Base-by-base conservation (phyloP, 2,329 filamentous ascomycete genomes). In the Aspergillus neoniger region DNA sequence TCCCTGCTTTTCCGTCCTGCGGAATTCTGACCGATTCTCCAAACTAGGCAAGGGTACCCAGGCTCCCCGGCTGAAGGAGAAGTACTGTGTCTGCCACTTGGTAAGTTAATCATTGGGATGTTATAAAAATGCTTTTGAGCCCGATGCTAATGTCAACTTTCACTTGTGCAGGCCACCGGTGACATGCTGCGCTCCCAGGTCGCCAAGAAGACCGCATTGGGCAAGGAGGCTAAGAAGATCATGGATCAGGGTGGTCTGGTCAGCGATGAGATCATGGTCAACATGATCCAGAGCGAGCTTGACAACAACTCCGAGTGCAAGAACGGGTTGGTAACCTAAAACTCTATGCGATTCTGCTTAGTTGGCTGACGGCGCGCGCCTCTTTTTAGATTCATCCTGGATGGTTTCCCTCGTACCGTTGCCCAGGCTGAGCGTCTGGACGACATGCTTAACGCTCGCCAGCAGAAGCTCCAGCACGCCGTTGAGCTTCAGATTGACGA, bases 111-210 rank as follows among this genome's bases (percentile, higher is more conserved):
- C 50, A 41, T 7, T 25, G 49, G 51, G 17, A 52, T 39, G 58
- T 17, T 14, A 9, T 38, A 14, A 25, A 14, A n/a, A 39, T 21
- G 21, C 7, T 25, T 6, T 21, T 9, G 17, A 23, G 43, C 32
- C 32, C 58, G 15, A 58, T 41, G 21, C 54, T 55, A 44, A 58
- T 59, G 58, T 57, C 43, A 21, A 36, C 1, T 61, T 59, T 60
- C 67, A 52, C 50, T 41, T 25, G 51, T 64, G 54, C 72, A 97
- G 93, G 95, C 95, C 66, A 99, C 95, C 62, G 95, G 95, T 78
- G 95, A 99, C 81, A 99, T 99, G 95, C 87, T 99, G 74, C 92
- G 95, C 74, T 96, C 93, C 69, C 95, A 99, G 81, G 95, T 99
- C 75, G 91, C 94, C 67, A 96, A 96, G 83, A 97, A 98, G 88